Evolutionary conservation across 805 yeast genomes (phyloP).

Genomic region (Babjeviella inositovora): DNA sequence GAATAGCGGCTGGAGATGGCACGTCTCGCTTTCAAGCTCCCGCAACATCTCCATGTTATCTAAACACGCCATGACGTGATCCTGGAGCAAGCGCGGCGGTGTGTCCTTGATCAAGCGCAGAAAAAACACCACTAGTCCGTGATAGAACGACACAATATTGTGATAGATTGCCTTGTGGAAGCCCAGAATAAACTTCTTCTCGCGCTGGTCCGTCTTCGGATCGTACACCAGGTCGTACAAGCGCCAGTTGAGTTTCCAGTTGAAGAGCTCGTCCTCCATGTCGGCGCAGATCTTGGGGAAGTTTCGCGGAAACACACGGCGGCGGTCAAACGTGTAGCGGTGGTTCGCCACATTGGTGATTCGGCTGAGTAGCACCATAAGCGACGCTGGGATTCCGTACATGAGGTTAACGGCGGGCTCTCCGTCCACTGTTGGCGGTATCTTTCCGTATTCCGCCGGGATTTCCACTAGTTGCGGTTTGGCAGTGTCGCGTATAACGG

Average conservation of each 20-base stretch:
- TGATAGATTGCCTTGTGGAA: constrained; percentile 24
- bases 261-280: constrained; percentile 27
- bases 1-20: constrained; percentile 20
- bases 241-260: constrained; percentile 30
- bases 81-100: constrained; percentile 15
- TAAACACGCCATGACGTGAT: constrained; percentile 15
- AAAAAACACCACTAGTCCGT: constrained; percentile 24
- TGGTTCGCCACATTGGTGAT: constrained; percentile 32
- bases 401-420: constrained; percentile 18
- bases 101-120: constrained; percentile 26
- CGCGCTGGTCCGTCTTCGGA: constrained; percentile 1
- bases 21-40: constrained; percentile 5
- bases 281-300: constrained; percentile 41
- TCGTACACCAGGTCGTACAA: constrained; percentile 10
- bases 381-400: constrained; percentile 29
- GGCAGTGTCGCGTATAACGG: no score
- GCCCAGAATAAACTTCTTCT: constrained; percentile 12
- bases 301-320: constrained; percentile 29
- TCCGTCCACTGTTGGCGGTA: no score
- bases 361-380: constrained; percentile 27
- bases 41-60: constrained; percentile 14
- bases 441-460: no score
- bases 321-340: constrained; percentile 24
- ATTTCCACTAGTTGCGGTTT: no score
- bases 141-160: constrained; percentile 20